Evolutionary conservation across 129 eudicot species (phyloP), one percentile per base, ranked within the genome.

Genomic region (Helichrysum umbraculigerum): DNA sequence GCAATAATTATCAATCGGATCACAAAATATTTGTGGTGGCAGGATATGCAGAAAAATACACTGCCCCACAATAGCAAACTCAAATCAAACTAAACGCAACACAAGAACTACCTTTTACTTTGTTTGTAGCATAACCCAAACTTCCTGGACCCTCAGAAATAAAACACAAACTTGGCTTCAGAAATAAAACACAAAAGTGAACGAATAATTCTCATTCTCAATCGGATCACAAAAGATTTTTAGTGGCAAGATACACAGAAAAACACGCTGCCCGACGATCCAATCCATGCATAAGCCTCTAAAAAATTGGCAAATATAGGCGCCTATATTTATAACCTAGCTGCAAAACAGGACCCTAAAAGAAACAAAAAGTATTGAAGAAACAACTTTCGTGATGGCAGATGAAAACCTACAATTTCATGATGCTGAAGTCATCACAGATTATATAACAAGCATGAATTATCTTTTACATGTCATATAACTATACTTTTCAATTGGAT

Each of bases 331-430:
- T 60, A 63, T 25, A 14, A 1, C 50, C 3, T 34, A 1, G 20
- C 50, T 9, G 33, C 71, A 47, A 61, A 75, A 14, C 50, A 6
- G 25, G 14, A 59, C 21, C 67, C 7, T 33, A 41, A 54, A 77
- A 9, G 41, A 22, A 44, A 19, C n/a, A 16, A 37, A 17, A 37
- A 66, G 28, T 57, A 7, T 57, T 9, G 9, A 16, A 21, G 15
- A 65, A 61, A 28, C 30, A 35, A 39, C 70, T 78, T 19, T 60
- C 51, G 25, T 71, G 56, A 42, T 28, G 62, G 20, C 62, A 61
- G 71, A 42, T 61, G 25, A 61, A 50, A 56, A 59, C 76, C 78
- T 61, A 76, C 25, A 68, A 28, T 62, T 63, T 29, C 52, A 32
- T 21, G 39, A 42, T 21, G 21, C 12, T 74, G 50, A 47, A 61